Base-by-base conservation (phyloP, 2,329 filamentous ascomycete species). In the Xylaria polymorpha region DNA sequence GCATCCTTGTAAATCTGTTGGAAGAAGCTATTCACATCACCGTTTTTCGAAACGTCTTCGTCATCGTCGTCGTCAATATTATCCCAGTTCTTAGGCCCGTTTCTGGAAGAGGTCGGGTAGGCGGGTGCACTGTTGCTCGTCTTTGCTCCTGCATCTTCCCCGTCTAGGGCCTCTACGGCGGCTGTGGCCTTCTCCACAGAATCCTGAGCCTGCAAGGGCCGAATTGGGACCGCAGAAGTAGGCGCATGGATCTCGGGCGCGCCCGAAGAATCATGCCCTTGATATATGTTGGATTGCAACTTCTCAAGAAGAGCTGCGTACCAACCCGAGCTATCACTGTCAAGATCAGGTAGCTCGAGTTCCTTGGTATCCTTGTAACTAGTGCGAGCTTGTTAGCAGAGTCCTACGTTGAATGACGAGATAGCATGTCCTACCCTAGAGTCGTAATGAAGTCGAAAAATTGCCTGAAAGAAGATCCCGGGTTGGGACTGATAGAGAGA, bases 41-140 rank as follows among this genome's bases (percentile, higher is more conserved):
- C 86, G 69, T 87, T 85, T 14, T 86, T 82, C 0, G 88, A 85
- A 0, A 87, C 85, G 10, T 89, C 89, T 0, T 88, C 85, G 1
- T 87, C 85, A 0, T 79, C 77, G 12, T 77, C 79, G n/a, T 84
- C 80, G 0, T 76, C 89, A 1, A 98, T 77, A 71, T 90, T 92
- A 78, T 99, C 96, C 96, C 96, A 99, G 81, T 99, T 88, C 81
- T 97, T 97, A 3, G 92, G 89, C 0, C 94, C 95, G 1, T 83
- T 86, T 70, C 90, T 91, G 14, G 95, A 96, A 0, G 94, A 98
- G 0, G 94, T 95, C 0, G 96, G 95, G 78, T 98, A 98, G 0
- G 85, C 81, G 0, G 91, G 92, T 18, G 62, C 78, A 65, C 61
- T 39, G 72, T 59, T 41, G 73, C 56, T 35, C 6, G 59, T 20